These are phyloP conservation scores for Hypoxylon fuscum DNA, from an alignment of 495 filamentous ascomycete species.

Conservation along the genomic window DNA sequence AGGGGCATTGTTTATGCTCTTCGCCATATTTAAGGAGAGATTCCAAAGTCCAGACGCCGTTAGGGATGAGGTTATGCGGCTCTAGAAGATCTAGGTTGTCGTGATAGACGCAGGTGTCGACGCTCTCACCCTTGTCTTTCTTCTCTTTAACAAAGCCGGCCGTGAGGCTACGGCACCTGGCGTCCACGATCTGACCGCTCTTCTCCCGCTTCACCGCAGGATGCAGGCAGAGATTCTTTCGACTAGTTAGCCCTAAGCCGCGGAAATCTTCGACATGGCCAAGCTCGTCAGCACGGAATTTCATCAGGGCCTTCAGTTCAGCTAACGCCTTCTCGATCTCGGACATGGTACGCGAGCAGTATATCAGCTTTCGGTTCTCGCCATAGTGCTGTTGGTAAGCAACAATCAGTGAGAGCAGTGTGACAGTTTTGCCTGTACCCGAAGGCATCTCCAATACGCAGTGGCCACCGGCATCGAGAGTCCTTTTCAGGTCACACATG, in stretches of 20 bases:
- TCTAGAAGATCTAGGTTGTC: conserved; percentile 97
- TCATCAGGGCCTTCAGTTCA: conserved; percentile 93
- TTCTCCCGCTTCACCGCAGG: conserved; percentile 95
- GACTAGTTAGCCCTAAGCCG: conserved; percentile 89
- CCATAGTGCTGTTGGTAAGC: conserved; percentile 94
- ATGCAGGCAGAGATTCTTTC: conserved; percentile 97
- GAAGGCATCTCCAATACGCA: conserved; percentile 99
- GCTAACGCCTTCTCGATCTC: conserved; percentile 96
- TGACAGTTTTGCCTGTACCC: conserved; percentile 98
- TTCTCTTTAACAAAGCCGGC: conserved; percentile 98
- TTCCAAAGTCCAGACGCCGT: conserved; percentile 96
- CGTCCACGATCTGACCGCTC: conserved; percentile 92
- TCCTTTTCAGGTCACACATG: conserved; percentile 98
- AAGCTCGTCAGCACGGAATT: conserved; percentile 85
- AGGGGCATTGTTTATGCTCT: conserved; percentile 95
- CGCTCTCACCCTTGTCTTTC: conserved; percentile 91
- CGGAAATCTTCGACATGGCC: conserved; percentile 92
- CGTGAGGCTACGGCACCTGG: conserved; percentile 91
- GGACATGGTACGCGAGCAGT: conserved; percentile 97
- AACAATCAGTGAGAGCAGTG: conserved; percentile 92
- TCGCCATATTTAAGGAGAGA: conserved; percentile 87
- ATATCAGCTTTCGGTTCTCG: conserved; percentile 93
- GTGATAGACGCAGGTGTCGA: conserved; percentile 94
- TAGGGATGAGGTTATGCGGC: conserved; percentile 90
- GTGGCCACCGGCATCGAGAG: conserved; percentile 92